phyloP scores from a whole-genome alignment of 208 protist genomes.

The Trypanosoma mega region DNA sequence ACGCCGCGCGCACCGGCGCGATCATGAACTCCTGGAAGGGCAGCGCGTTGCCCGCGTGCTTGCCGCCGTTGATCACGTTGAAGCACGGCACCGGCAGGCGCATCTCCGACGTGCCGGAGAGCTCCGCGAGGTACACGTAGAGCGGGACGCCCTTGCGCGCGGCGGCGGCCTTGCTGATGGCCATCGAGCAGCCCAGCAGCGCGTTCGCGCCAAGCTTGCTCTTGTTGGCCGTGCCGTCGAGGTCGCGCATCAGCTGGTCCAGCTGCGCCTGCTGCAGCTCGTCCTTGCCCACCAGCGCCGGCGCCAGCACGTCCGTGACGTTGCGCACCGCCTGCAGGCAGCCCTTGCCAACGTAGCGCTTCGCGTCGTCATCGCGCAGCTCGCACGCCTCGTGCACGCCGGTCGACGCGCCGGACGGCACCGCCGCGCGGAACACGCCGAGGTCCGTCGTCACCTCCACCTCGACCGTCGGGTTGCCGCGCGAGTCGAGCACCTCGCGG shows the following conservation, averaged over 20 bases:
- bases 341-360: conserved; percentile 96
- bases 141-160: conserved; percentile 89
- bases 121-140: conserved; percentile 95
- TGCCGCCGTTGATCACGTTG: conserved; percentile 99
- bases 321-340: conserved; percentile 96
- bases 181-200: conserved; percentile 98
- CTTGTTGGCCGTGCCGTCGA: conserved; percentile 98
- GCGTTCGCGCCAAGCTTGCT: conserved; percentile 98
- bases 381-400: conserved; percentile 98
- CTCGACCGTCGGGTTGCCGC: conserved; percentile 92
- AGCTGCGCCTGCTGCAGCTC: conserved; percentile 89
- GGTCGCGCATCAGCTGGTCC: conserved; percentile 93
- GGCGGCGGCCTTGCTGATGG: conserved; percentile 96
- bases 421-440: conserved; percentile 95
- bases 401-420: conserved; percentile 99
- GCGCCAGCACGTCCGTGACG: conserved; percentile 95
- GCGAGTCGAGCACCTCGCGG: conserved; percentile 89
- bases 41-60: conserved; percentile 97
- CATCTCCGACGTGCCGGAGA: conserved; percentile 88
- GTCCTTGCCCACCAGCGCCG: conserved; percentile 93
- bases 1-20: conserved; percentile 92
- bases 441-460: conserved; percentile 96
- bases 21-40: conserved; percentile 99
- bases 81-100: conserved; percentile 94
- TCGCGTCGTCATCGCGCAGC: conserved; percentile 96